Evolutionary conservation across 495 filamentous ascomycete species (phyloP).

Genomic region (Trichoderma orchidacearum): DNA sequence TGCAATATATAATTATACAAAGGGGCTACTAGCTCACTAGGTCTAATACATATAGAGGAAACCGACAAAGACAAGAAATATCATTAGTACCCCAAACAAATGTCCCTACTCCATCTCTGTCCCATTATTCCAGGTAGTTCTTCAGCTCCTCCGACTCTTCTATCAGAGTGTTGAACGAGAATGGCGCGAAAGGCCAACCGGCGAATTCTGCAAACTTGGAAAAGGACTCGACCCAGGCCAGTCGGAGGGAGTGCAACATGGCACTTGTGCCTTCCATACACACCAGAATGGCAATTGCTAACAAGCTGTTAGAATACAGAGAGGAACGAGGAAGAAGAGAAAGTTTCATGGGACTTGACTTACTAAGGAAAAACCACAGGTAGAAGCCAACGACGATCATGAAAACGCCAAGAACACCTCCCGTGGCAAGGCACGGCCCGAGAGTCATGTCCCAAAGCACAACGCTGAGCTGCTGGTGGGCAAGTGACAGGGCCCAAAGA

Average conservation of each 20-base stretch:
- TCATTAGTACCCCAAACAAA: background rate
- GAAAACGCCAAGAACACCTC: slow-evolving; percentile 57
- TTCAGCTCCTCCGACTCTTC: slow-evolving; percentile 61
- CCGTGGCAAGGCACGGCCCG: slow-evolving; percentile 51
- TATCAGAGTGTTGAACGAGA: slow-evolving; percentile 75
- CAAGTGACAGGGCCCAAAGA: slow-evolving; percentile 94
- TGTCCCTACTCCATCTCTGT: background rate
- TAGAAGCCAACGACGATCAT: slow-evolving; percentile 69
- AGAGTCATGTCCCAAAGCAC: slow-evolving; percentile 97
- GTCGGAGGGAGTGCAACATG: slow-evolving; percentile 85
- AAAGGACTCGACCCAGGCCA: slow-evolving; percentile 99
- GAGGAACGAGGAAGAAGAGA: too few relatives aligned
- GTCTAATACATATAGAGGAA: background rate
- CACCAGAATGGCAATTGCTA: slow-evolving; percentile 26
- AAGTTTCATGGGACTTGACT: background rate
- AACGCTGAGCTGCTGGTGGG: slow-evolving; percentile 92
- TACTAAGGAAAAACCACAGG: slow-evolving; percentile 71
- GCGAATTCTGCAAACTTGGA: slow-evolving; percentile 98
- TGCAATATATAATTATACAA: background rate
- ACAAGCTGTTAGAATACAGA: background rate
- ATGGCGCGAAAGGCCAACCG: slow-evolving; percentile 81
- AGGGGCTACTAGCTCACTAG: background rate
- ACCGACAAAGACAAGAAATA: background rate
- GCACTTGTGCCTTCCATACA: slow-evolving; percentile 81
- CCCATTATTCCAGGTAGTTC: slow-evolving; percentile 25